Conservation (phyloP, 2,329 filamentous ascomycete species). For the Claviceps monticola region DNA sequence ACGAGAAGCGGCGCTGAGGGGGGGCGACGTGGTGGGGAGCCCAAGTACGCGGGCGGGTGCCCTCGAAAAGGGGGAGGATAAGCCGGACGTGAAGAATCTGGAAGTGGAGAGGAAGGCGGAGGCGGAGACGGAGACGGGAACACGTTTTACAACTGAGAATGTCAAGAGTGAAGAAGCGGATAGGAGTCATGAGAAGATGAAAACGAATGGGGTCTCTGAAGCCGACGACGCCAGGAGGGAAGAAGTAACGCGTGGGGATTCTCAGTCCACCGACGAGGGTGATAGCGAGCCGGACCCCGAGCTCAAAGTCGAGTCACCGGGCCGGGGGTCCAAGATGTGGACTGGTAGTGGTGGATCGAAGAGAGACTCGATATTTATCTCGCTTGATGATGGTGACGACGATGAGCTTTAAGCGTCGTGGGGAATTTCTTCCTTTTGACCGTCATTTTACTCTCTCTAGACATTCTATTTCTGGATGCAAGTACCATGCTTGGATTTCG, state of each 20-base stretch:
- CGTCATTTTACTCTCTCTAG: not conserved
- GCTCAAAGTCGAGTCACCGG: not conserved
- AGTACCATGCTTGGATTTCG: not conserved
- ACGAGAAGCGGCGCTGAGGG: conserved; percentile 35
- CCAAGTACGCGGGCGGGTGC: not conserved
- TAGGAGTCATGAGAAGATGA: not conserved
- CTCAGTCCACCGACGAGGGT: not conserved
- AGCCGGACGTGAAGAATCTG: conserved; percentile 2
- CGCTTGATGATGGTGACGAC: conserved; percentile 20
- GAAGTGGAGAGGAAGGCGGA: not conserved
- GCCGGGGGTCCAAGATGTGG: conserved; percentile 4
- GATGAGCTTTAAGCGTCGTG: conserved; percentile 8
- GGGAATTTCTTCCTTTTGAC: not conserved
- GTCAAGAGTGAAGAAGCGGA: not conserved
- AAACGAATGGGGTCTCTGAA: conserved; percentile 3
- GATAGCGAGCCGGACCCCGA: not conserved
- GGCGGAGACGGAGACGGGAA: not conserved
- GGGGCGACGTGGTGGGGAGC: conserved; percentile 8
- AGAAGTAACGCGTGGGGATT: not conserved
- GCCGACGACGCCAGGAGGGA: conserved; percentile 7
- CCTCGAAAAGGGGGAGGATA: not conserved
- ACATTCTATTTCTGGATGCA: not conserved
- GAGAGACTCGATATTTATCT: conserved; percentile 22
- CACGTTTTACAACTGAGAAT: not conserved
- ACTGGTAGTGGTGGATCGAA: conserved; percentile 12